Conservation (phyloP, 306 rosid species). For the Rosa chinensis region DNA sequence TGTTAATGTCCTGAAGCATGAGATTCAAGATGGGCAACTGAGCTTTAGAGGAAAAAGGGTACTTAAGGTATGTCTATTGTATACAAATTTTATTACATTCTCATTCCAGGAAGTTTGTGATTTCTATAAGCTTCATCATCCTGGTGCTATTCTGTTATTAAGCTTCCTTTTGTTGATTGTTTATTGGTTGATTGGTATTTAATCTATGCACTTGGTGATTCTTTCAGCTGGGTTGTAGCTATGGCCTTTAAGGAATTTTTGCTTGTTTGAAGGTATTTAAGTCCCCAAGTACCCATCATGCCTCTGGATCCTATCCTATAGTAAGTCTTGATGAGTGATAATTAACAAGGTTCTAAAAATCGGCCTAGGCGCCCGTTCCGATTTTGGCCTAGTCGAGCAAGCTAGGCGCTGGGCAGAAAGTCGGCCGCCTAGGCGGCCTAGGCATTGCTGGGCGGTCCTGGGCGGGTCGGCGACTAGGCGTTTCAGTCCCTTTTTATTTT, state of each 20-base stretch:
- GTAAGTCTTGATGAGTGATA: constrained; percentile 39
- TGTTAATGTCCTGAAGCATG: constrained; percentile 83
- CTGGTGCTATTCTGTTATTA: neutral
- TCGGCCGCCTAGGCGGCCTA: no score
- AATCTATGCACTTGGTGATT: constrained; percentile 30
- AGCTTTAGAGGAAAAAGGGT: constrained; percentile 96
- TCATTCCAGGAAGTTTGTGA: constrained; percentile 1
- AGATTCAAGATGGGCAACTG: constrained; percentile 94
- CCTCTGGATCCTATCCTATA: constrained; percentile 31
- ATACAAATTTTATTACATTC: constrained; percentile 10
- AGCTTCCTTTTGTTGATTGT: neutral
- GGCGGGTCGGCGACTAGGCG: no score
- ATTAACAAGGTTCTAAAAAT: neutral
- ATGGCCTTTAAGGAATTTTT: constrained; percentile 88
- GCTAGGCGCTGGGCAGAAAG: no score
- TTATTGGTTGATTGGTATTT: neutral
- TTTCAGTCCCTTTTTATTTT: no score
- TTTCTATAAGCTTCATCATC: neutral
- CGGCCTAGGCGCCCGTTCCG: no score
- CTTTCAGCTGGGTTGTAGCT: constrained; percentile 75
- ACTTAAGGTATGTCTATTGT: constrained; percentile 63
- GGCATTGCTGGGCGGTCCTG: no score
- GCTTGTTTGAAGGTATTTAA: constrained; percentile 88
- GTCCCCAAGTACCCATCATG: constrained; percentile 30
- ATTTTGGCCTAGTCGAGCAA: no score